Evolutionary conservation across 2,329 filamentous ascomycete genomes (phyloP).

Genomic region (Talaromyces pinophilus): DNA sequence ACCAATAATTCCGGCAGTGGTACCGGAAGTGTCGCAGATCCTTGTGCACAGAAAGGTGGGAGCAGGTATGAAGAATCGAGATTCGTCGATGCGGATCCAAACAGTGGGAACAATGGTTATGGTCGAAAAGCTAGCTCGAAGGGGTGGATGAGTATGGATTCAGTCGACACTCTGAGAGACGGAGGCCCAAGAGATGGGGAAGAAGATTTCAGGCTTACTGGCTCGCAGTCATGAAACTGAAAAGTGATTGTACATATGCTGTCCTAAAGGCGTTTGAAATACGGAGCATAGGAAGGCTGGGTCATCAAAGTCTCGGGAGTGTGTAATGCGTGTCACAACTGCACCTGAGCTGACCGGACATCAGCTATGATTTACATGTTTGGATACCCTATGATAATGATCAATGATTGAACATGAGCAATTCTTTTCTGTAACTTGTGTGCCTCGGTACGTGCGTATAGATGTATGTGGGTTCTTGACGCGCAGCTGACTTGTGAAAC

Average conservation of each 20-base stretch:
- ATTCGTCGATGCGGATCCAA: not conserved
- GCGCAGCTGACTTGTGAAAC: conserved; percentile 6
- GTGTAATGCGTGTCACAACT: not conserved
- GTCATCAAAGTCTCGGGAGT: not conserved
- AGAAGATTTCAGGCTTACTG: not conserved
- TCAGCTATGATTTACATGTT: not conserved
- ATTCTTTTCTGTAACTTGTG: not conserved
- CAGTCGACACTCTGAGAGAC: not conserved
- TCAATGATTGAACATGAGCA: not conserved
- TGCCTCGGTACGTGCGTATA: not conserved
- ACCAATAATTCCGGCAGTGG: not conserved
- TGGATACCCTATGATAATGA: not conserved
- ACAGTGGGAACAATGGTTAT: not conserved
- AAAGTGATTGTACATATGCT: not conserved
- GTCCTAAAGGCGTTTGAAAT: not conserved
- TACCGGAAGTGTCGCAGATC: not conserved
- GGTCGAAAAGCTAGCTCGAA: not conserved
- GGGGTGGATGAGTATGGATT: not conserved
- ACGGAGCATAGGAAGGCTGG: not conserved
- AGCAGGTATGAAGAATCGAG: not conserved
- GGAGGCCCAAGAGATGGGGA: not conserved
- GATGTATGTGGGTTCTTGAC: not conserved
- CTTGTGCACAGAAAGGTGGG: not conserved
- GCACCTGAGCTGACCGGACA: not conserved
- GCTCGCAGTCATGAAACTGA: not conserved